Evolutionary conservation across 345 rosid genomes (phyloP).

Genomic region (Punica granatum): DNA sequence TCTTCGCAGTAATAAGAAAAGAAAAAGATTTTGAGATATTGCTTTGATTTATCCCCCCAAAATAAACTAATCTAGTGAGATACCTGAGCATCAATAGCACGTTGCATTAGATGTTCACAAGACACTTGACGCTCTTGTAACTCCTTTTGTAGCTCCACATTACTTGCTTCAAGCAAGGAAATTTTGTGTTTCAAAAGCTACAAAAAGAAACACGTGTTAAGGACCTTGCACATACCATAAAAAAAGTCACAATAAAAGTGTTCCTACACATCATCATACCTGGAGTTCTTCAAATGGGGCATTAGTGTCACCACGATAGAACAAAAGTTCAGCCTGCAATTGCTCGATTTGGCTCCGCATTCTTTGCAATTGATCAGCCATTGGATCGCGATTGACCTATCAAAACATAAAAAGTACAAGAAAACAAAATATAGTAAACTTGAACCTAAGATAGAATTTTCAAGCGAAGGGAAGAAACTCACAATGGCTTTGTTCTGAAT

Average conservation of each 20-base stretch:
- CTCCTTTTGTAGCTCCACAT: conserved; percentile 62
- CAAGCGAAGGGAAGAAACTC: conserved; percentile 18
- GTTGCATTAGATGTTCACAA: conserved; percentile 65
- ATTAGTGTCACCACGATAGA: conserved; percentile 64
- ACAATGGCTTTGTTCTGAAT: conserved; percentile 96
- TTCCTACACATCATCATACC: conserved; percentile 25
- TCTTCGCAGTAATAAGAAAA: neutral
- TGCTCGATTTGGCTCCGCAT: conserved; percentile 96
- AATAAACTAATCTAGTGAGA: conserved; percentile 2
- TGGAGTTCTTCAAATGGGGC: conserved; percentile 82
- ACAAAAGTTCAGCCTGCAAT: conserved; percentile 75
- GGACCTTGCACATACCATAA: neutral
- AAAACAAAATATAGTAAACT: neutral
- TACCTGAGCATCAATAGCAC: conserved; percentile 89
- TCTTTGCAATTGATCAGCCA: conserved; percentile 69
- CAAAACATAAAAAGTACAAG: neutral
- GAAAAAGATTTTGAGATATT: neutral
- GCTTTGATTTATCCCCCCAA: neutral
- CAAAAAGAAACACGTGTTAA: conserved; percentile 7
- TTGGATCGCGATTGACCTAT: conserved; percentile 89
- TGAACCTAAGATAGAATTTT: neutral
- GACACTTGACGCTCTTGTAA: conserved; percentile 62
- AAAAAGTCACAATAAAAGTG: neutral
- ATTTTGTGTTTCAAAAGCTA: conserved; percentile 85
- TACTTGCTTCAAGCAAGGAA: conserved; percentile 81